These are phyloP conservation scores for Prunus salicina DNA, from an alignment of 306 rosid species.

Conservation along the genomic window DNA sequence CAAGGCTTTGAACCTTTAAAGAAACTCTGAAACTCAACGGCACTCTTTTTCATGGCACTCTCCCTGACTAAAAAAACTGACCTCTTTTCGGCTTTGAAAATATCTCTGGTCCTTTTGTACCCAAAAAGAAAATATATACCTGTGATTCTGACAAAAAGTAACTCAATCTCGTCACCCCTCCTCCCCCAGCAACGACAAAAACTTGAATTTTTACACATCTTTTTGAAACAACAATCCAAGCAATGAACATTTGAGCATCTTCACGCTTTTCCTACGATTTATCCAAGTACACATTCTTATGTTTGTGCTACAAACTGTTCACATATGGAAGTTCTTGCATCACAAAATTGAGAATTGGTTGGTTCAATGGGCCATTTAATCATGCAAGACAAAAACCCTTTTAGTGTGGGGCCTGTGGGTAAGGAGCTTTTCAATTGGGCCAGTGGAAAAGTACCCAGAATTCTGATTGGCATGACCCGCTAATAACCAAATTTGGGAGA, in stretches of 20 bases:
- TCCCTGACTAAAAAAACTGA: neutral
- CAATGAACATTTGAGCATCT: neutral
- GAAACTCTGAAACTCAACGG: neutral
- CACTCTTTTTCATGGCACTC: neutral
- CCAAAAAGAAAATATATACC: neutral
- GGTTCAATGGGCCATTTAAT: neutral
- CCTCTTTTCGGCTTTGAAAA: neutral
- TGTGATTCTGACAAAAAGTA: neutral
- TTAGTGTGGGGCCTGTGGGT: neutral
- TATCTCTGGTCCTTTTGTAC: neutral
- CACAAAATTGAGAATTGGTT: neutral
- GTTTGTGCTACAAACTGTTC: neutral
- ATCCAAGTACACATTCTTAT: neutral
- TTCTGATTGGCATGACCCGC: slow-evolving; percentile 1
- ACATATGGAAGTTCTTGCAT: too few species aligned
- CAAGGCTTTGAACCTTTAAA: neutral
- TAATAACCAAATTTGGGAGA: neutral
- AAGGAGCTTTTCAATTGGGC: neutral
- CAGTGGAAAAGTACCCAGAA: neutral
- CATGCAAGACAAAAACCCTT: neutral
- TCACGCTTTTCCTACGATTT: slow-evolving; percentile 6
- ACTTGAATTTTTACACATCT: neutral
- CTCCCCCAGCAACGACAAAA: neutral
- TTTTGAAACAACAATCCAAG: neutral
- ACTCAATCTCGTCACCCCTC: slow-evolving; percentile 9